phyloP scores from a whole-genome alignment of 768 basidiomycete genomes.

The Cystofilobasidium bisporidii region DNA sequence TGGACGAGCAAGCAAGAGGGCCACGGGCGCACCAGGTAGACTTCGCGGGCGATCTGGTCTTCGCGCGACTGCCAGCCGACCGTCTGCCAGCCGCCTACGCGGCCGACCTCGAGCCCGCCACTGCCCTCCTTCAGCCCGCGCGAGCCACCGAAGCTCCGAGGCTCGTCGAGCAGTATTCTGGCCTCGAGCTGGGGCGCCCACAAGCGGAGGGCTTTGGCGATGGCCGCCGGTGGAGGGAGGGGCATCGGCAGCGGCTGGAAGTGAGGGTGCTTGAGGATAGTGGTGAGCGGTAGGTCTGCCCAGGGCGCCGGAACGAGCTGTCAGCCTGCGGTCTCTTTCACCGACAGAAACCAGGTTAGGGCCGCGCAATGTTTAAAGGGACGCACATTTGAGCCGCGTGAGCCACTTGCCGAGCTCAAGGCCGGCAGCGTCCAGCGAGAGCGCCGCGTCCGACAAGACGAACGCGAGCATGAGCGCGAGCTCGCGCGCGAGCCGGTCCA shows the following conservation, averaged over 20 bases:
- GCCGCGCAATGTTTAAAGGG: neutral
- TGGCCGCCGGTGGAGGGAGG: neutral
- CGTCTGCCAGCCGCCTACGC: neutral
- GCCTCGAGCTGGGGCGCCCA: neutral
- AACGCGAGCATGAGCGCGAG: slow-evolving; percentile 1
- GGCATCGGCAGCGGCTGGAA: neutral
- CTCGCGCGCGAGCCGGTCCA: neutral
- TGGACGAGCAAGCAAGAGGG: neutral
- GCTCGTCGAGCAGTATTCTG: neutral
- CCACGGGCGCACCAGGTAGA: neutral
- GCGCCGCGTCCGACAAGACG: neutral
- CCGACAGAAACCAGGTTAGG: neutral
- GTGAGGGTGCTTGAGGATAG: neutral
- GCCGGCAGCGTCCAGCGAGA: neutral
- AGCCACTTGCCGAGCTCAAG: slow-evolving; percentile 2
- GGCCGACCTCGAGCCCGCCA: neutral
- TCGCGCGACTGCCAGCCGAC: neutral
- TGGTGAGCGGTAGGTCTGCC: neutral
- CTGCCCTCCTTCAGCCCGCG: neutral
- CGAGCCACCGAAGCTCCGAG: neutral
- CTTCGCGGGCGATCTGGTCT: neutral
- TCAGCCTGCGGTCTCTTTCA: neutral
- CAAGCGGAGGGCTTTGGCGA: neutral
- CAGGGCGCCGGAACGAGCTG: neutral
- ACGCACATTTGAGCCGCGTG: neutral